Percentiles rank a stretch among this genome's conserved stretches.
phyloP scores from a whole-genome alignment of 345 rosid species.

The Brassica incana region DNA sequence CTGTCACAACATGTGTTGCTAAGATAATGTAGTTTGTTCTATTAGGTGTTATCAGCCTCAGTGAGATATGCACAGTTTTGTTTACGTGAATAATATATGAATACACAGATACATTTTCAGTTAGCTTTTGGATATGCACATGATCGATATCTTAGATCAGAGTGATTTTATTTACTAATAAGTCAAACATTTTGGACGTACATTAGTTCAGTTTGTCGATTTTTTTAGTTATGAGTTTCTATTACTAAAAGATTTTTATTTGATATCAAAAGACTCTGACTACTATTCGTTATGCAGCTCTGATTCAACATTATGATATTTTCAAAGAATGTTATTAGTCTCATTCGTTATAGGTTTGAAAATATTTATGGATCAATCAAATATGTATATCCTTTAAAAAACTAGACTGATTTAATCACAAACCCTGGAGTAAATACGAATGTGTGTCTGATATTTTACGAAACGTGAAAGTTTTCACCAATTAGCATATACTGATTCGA shows the following conservation, averaged over 20 bases:
- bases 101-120: not conserved
- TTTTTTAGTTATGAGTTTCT: not conserved
- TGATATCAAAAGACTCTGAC: not conserved
- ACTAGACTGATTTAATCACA: not conserved
- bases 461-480: not conserved
- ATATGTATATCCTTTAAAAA: not conserved
- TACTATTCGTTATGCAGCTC: not conserved
- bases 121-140: slow-evolving; percentile 26
- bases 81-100: slow-evolving; percentile 8
- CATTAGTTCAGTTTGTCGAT: slow-evolving; percentile 5
- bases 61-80: slow-evolving; percentile 25
- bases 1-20: slow-evolving; percentile 37
- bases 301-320: not conserved
- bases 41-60: slow-evolving; percentile 37
- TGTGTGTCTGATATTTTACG: not conserved
- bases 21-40: slow-evolving; percentile 36
- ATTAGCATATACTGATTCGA: not conserved
- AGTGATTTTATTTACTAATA: not conserved
- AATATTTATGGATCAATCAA: not conserved
- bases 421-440: not conserved
- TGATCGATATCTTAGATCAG: slow-evolving; percentile 27
- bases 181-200: not conserved
- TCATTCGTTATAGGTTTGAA: not conserved
- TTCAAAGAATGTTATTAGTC: not conserved
- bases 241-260: not conserved